These are phyloP conservation scores for Metschnikowia dekortorum DNA, from an alignment of 805 yeast genomes.

Conservation along the genomic window DNA sequence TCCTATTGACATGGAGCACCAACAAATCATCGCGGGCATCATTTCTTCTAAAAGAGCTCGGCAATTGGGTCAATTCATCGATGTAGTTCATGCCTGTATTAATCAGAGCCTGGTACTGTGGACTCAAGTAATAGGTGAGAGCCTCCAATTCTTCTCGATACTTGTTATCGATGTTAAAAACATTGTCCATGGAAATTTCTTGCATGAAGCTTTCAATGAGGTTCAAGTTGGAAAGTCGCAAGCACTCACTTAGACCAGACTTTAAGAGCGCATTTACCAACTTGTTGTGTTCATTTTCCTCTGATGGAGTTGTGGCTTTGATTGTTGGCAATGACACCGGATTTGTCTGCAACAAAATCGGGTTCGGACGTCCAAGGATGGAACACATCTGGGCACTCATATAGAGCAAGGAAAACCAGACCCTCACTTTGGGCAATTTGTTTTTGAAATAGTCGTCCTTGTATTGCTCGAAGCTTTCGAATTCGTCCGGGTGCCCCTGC, in stretches of 20 bases:
- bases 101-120: slow-evolving; percentile 13
- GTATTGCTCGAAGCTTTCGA: slow-evolving; percentile 21
- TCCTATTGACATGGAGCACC: slow-evolving; percentile 45
- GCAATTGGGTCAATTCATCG: slow-evolving; percentile 19
- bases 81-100: slow-evolving; percentile 14
- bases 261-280: slow-evolving; percentile 34
- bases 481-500: neutral
- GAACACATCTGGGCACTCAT: slow-evolving; percentile 48
- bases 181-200: slow-evolving; percentile 39
- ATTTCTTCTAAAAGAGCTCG: slow-evolving; percentile 22
- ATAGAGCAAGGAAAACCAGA: slow-evolving; percentile 49
- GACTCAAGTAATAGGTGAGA: slow-evolving; percentile 24
- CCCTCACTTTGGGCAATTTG: slow-evolving; percentile 35
- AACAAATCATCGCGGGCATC: slow-evolving; percentile 44
- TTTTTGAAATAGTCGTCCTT: slow-evolving; percentile 26
- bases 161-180: slow-evolving; percentile 35
- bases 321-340: slow-evolving; percentile 23
- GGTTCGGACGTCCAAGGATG: slow-evolving; percentile 51
- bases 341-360: slow-evolving; percentile 39
- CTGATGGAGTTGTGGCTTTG: slow-evolving; percentile 11
- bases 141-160: slow-evolving; percentile 41
- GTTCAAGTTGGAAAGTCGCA: slow-evolving; percentile 45
- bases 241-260: slow-evolving; percentile 47
- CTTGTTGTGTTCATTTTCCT: slow-evolving; percentile 2
- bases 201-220: slow-evolving; percentile 49